These are phyloP conservation scores for Diaporthe ilicicola DNA, from an alignment of 2,329 filamentous ascomycete genomes.

Conservation along the genomic window DNA sequence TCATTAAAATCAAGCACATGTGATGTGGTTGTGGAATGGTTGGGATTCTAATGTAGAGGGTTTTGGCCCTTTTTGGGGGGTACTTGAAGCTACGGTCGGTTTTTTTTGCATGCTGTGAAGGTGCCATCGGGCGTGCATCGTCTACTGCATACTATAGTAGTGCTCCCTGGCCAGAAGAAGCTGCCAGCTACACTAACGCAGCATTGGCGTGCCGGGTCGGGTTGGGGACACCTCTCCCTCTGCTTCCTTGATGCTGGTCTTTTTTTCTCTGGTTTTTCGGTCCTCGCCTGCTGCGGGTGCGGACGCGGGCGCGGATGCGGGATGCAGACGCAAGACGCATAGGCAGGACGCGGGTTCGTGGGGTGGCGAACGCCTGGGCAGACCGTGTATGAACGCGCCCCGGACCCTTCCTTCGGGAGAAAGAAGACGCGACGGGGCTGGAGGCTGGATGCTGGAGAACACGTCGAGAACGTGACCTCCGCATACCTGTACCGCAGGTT, in stretches of 20 bases:
- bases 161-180: background rate
- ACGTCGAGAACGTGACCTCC: constrained; percentile 28
- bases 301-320: constrained; percentile 15
- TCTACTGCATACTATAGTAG: constrained; percentile 13
- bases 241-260: constrained; percentile 2
- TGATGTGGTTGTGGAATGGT: no score
- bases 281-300: constrained; percentile 19
- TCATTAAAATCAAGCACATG: no score
- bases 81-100: no score
- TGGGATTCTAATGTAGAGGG: no score
- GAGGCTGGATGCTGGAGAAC: constrained; percentile 19
- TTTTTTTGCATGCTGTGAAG: no score
- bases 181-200: constrained; percentile 11
- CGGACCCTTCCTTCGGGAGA: background rate
- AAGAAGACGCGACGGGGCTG: constrained; percentile 20
- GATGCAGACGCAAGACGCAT: constrained; percentile 19
- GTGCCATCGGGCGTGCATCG: constrained; percentile 29
- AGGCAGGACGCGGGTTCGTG: constrained; percentile 20
- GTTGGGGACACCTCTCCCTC: background rate
- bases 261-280: background rate
- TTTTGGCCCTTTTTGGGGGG: no score
- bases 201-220: constrained; percentile 16
- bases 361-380: constrained; percentile 10
- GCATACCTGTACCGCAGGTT: background rate
- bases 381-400: constrained; percentile 11